Conservation (phyloP, 345 rosid species). For the Lagerstroemia speciosa region DNA sequence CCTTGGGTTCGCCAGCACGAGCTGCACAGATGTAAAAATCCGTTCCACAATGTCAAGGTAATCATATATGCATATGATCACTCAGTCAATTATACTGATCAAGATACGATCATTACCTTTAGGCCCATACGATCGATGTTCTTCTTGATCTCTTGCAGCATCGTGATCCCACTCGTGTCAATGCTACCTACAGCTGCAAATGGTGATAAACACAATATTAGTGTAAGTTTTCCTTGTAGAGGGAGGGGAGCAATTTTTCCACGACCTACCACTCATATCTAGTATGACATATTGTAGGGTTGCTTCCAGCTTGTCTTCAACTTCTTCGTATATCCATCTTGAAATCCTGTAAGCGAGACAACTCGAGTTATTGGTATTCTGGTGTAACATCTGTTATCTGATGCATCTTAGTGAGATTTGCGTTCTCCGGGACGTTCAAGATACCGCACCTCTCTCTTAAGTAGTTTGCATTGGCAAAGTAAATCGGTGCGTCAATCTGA, state of each 20-base stretch:
- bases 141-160: constrained; percentile 81
- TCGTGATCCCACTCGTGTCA: constrained; percentile 88
- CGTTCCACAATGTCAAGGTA: neutral
- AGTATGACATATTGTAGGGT: constrained; percentile 67
- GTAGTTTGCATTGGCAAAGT: constrained; percentile 83
- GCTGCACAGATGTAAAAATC: constrained; percentile 18
- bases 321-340: constrained; percentile 87
- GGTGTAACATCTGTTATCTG: neutral
- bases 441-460: constrained; percentile 68
- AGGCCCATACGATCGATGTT: constrained; percentile 40
- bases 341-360: constrained; percentile 38
- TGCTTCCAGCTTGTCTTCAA: constrained; percentile 52
- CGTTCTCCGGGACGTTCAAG: neutral
- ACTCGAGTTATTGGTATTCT: neutral
- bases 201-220: neutral
- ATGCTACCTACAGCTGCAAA: constrained; percentile 70
- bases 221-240: neutral
- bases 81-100: neutral
- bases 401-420: neutral
- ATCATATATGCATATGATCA: neutral
- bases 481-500: constrained; percentile 77
- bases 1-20: constrained; percentile 52
- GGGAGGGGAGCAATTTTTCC: neutral
- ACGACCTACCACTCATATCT: constrained; percentile 58
- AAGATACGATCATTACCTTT: constrained; percentile 37